Evolutionary conservation across 176 grass and related monocot genomes (phyloP).

Genomic region (Carex cristatella): DNA sequence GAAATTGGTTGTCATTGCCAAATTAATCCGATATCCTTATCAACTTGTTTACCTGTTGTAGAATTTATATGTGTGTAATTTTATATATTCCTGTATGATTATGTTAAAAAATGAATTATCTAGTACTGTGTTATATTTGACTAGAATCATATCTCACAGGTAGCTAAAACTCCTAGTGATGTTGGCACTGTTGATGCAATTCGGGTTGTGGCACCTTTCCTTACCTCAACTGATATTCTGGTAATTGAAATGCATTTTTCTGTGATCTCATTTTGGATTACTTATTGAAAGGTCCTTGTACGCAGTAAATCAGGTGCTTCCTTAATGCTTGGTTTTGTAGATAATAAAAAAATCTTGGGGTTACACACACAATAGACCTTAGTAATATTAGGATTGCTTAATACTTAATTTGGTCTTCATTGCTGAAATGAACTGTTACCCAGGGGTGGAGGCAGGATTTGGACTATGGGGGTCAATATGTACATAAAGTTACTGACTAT

Average conservation of each 20-base stretch:
- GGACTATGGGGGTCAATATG: conserved; percentile 12
- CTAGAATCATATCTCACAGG: conserved; percentile 33
- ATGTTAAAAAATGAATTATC: background rate
- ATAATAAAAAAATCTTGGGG: background rate
- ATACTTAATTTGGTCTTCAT: background rate
- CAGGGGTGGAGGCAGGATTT: background rate
- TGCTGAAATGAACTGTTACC: background rate
- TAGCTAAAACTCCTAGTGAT: conserved; percentile 64
- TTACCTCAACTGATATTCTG: conserved; percentile 82
- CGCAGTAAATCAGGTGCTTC: background rate
- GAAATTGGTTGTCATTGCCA: background rate
- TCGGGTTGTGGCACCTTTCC: conserved; percentile 53
- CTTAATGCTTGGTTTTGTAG: background rate
- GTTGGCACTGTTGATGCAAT: conserved; percentile 88
- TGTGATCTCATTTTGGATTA: background rate
- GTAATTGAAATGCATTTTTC: conserved; percentile 36
- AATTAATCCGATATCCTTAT: background rate
- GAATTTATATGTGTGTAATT: background rate
- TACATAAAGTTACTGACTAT: background rate
- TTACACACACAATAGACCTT: background rate
- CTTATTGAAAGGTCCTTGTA: background rate
- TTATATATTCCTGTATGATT: background rate
- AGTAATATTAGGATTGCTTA: background rate
- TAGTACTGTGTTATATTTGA: background rate
- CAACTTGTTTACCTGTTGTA: background rate